These are phyloP conservation scores for Exophiala sideris DNA, from an alignment of 2,329 filamentous ascomycete species.

Conservation along the genomic window DNA sequence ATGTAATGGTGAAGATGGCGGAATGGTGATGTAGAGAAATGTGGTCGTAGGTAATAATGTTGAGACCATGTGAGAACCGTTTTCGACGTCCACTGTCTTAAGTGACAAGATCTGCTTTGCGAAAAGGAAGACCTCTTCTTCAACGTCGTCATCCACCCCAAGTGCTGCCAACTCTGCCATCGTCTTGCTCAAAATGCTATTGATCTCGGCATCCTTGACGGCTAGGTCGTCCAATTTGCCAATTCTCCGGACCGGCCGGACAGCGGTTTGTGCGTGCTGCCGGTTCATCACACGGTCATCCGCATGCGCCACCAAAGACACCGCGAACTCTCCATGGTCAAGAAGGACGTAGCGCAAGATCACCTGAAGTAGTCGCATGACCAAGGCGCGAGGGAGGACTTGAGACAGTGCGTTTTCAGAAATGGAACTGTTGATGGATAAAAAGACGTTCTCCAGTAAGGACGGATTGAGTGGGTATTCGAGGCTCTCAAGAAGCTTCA, in stretches of 20 bases:
- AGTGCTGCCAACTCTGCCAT: slow-evolving; percentile 78
- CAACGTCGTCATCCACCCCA: slow-evolving; percentile 71
- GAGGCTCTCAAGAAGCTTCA: slow-evolving; percentile 43
- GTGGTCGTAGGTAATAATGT: slow-evolving; percentile 72
- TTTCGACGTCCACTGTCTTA: slow-evolving; percentile 52
- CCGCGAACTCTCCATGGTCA: slow-evolving; percentile 84
- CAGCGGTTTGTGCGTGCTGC: slow-evolving; percentile 54
- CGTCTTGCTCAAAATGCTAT: slow-evolving; percentile 69
- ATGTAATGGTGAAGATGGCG: slow-evolving; percentile 75
- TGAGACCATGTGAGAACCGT: slow-evolving; percentile 6
- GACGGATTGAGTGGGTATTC: slow-evolving; percentile 70
- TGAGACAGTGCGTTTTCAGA: slow-evolving; percentile 81
- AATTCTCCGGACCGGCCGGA: slow-evolving; percentile 21
- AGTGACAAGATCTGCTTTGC: slow-evolving; percentile 75
- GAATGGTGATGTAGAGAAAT: slow-evolving; percentile 66
- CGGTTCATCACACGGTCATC: slow-evolving; percentile 74
- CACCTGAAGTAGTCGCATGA: slow-evolving; percentile 72
- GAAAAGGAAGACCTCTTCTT: slow-evolving; percentile 73
- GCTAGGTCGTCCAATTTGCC: slow-evolving; percentile 56
- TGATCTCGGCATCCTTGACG: slow-evolving; percentile 84
- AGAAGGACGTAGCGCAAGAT: slow-evolving; percentile 85
- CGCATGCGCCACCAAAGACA: slow-evolving; percentile 79
- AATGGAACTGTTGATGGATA: slow-evolving; percentile 72
- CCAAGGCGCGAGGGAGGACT: slow-evolving; percentile 71
- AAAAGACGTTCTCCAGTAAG: slow-evolving; percentile 68